These are phyloP conservation scores for Populus trichocarpa DNA, from an alignment of 441 rosid genomes.

Conservation along the genomic window DNA sequence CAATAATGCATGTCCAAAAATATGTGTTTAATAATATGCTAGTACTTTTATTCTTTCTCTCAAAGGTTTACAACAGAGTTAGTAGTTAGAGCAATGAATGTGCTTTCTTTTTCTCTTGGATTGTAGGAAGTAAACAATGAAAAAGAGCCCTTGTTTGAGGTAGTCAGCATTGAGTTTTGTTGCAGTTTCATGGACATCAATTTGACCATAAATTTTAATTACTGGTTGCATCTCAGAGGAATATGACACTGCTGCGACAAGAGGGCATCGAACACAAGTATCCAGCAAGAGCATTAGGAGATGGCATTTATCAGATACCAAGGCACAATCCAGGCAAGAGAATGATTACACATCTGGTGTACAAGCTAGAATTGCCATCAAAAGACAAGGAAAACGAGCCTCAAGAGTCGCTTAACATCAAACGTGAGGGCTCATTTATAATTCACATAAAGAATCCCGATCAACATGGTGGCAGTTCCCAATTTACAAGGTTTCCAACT, in stretches of 20 bases:
- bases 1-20: too few species aligned
- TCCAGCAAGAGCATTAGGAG: constrained; percentile 56
- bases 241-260: constrained; percentile 55
- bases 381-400: too few species aligned
- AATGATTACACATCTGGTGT: constrained; percentile 64
- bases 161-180: constrained; percentile 19
- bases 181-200: neutral
- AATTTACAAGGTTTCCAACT: constrained; percentile 60
- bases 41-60: too few species aligned
- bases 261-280: constrained; percentile 48
- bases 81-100: constrained; percentile 58
- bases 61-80: too few species aligned
- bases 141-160: too few species aligned
- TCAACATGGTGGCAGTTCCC: constrained; percentile 27
- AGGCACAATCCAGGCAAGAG: constrained; percentile 46
- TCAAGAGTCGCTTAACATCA: constrained; percentile 60
- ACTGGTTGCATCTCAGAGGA: too few species aligned
- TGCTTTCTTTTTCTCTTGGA: constrained; percentile 22
- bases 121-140: too few species aligned
- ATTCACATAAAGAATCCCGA: constrained; percentile 71
- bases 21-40: too few species aligned
- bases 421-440: constrained; percentile 58
- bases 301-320: constrained; percentile 54
- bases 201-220: too few species aligned
- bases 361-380: constrained; percentile 60